These are phyloP conservation scores for Orychophragmus violaceus DNA, from an alignment of 345 rosid species.

Conservation along the genomic window DNA sequence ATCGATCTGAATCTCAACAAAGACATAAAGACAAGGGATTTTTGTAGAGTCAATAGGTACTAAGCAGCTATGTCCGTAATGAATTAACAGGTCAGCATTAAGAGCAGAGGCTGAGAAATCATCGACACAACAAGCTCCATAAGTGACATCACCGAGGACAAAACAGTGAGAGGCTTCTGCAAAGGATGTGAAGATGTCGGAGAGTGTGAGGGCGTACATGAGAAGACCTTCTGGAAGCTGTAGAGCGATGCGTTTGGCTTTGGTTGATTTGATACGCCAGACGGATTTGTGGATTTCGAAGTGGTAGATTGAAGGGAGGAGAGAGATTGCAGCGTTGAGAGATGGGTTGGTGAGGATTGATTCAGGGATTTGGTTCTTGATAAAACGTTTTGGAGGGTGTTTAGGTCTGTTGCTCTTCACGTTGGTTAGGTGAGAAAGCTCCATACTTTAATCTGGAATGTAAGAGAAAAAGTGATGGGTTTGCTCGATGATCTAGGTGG, in stretches of 20 bases:
- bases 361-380: slow-evolving; percentile 81
- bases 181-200: slow-evolving; percentile 74
- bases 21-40: slow-evolving; percentile 85
- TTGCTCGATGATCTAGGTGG: no score
- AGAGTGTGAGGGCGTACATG: slow-evolving; percentile 79
- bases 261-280: slow-evolving; percentile 57
- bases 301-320: slow-evolving; percentile 73
- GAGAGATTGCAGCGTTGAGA: slow-evolving; percentile 72
- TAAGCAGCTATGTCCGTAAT: slow-evolving; percentile 89
- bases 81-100: slow-evolving; percentile 74
- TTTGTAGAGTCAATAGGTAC: slow-evolving; percentile 74
- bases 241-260: slow-evolving; percentile 67
- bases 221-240: slow-evolving; percentile 93
- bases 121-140: slow-evolving; percentile 91
- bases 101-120: slow-evolving; percentile 74
- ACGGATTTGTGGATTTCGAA: slow-evolving; percentile 87
- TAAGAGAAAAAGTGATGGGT: no score
- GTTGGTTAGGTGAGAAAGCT: slow-evolving; percentile 9
- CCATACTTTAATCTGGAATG: no score
- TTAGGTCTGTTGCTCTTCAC: slow-evolving; percentile 24
- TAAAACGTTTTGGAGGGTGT: slow-evolving; percentile 72
- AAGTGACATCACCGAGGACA: slow-evolving; percentile 83
- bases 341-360: slow-evolving; percentile 62
- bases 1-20: slow-evolving; percentile 79
- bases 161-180: slow-evolving; percentile 67